Base-by-base conservation (phyloP, 768 basidiomycete species). In the Leccinum aurantiacum region DNA sequence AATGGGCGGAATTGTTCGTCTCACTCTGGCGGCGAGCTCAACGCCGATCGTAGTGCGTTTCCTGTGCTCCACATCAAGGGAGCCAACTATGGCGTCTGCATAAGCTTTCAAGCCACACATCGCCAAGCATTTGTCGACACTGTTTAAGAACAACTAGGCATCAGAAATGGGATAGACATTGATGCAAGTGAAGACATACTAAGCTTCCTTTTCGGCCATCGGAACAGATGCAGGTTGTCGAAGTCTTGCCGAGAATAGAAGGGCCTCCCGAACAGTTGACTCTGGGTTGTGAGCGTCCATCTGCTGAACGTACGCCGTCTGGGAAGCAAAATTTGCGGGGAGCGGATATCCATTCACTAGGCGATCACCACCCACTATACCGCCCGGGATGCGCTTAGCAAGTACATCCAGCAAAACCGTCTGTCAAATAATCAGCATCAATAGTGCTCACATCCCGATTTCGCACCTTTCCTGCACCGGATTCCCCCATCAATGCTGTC, bases 221-320 rank as follows among this genome's bases (percentile, higher is more conserved):
- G 90, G 76, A 3, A 91, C 86, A 1, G 80, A 78, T 1, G 79
- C 69, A 0, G 90, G 90, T 69, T 93, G 93, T 35, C 92, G 87
- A 35, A 94, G 77, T 55, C 81, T 84, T 3, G 92, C 93, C 2
- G 91, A 93, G 74, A 92, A 89, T 44, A 84, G 74, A 9, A 95
- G 76, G 1, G 92, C 91, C 67, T 95, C 91, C 27, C 90, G 83
- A 14, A 95, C 91, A 7, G 91, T 94, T 2, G 84, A 75, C 8
- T 86, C 84, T 25, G 85, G 81, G 19, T 89, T 79, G 74, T 95
- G 93, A 0, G 86, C 88, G 64, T 93, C 91, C 79, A 84, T 83
- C 69, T 96, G 94, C 67, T 95, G 92, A 24, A 60, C 63, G 22
- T 64, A 64, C 1, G 52, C 63, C 3, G 85, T 88, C 76, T 88